These are phyloP conservation scores for Gyrodon lividus DNA, from an alignment of 768 basidiomycete genomes.

Conservation along the genomic window DNA sequence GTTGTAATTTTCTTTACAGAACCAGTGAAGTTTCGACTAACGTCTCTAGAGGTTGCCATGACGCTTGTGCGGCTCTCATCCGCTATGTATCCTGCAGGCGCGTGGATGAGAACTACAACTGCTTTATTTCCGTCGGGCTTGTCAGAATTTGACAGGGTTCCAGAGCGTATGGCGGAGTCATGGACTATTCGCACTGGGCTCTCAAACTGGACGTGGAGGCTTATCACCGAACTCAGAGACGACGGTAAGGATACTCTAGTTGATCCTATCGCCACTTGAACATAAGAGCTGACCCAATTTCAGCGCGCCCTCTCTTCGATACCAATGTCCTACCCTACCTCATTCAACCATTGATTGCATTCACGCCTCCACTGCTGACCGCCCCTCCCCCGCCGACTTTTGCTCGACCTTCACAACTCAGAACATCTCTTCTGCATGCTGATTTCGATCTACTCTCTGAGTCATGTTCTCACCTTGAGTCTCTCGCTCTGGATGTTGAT, in stretches of 20 bases:
- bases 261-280: not conserved
- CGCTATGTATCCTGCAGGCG: conserved; percentile 69
- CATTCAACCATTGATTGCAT: conserved; percentile 54
- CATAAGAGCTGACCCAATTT: conserved; percentile 4
- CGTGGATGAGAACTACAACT: conserved; percentile 49
- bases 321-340: conserved; percentile 65
- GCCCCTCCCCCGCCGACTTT: conserved; percentile 39
- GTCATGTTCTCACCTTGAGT: conserved; percentile 72
- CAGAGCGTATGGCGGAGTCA: conserved; percentile 43
- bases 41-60: conserved; percentile 63
- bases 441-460: conserved; percentile 78
- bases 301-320: conserved; percentile 59
- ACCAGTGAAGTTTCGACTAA: conserved; percentile 65
- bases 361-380: conserved; percentile 52
- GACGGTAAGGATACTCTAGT: conserved; percentile 48
- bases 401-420: conserved; percentile 38
- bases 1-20: conserved; percentile 41
- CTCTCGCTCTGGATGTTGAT: conserved; percentile 74
- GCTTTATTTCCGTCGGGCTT: conserved; percentile 23
- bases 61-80: conserved; percentile 68
- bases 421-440: conserved; percentile 49
- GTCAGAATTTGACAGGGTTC: conserved; percentile 14
- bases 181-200: conserved; percentile 67
- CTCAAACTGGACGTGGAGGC: conserved; percentile 76
- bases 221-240: conserved; percentile 69